Conservation (phyloP, 306 rosid genomes). For the Gynostemma pentaphyllum region DNA sequence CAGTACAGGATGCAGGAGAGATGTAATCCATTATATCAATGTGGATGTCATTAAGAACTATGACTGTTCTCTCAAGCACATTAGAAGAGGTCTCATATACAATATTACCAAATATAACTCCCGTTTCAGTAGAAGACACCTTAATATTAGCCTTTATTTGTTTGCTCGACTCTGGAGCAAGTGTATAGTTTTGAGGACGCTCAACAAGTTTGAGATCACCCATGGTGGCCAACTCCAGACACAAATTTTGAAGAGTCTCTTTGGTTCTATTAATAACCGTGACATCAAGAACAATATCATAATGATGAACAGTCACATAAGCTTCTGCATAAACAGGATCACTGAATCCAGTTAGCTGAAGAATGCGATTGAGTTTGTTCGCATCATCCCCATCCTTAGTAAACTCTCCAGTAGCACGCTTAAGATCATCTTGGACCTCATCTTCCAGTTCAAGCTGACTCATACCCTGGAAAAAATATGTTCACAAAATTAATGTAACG, state of each 20-base stretch:
- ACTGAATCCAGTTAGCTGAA: constrained; percentile 98
- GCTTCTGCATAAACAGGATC: constrained; percentile 99
- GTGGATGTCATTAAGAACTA: constrained; percentile 96
- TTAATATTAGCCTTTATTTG: constrained; percentile 96
- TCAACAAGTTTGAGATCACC: constrained; percentile 99
- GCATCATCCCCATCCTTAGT: constrained; percentile 82
- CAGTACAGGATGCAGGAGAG: constrained; percentile 93
- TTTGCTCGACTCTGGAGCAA: constrained; percentile 93
- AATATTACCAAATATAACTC: constrained; percentile 92
- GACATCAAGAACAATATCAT: constrained; percentile 93
- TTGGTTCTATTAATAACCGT: constrained; percentile 94
- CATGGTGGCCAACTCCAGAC: constrained; percentile 98
- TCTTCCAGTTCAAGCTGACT: constrained; percentile 99
- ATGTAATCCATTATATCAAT: constrained; percentile 99
- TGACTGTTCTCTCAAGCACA: constrained; percentile 83
- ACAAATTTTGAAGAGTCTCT: constrained; percentile 93
- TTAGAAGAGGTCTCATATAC: constrained; percentile 91
- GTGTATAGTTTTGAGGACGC: constrained; percentile 94
- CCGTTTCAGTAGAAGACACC: constrained; percentile 97
- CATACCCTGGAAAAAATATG: constrained; percentile 64
- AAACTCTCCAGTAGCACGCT: constrained; percentile 99
- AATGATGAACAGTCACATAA: constrained; percentile 91
- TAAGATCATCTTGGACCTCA: constrained; percentile 96
- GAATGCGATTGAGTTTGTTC: constrained; percentile 89
- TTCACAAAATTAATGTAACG: constrained; percentile 2